Base-by-base conservation (phyloP, 2,329 filamentous ascomycete species). In the Fusarium praegraminearum region DNA sequence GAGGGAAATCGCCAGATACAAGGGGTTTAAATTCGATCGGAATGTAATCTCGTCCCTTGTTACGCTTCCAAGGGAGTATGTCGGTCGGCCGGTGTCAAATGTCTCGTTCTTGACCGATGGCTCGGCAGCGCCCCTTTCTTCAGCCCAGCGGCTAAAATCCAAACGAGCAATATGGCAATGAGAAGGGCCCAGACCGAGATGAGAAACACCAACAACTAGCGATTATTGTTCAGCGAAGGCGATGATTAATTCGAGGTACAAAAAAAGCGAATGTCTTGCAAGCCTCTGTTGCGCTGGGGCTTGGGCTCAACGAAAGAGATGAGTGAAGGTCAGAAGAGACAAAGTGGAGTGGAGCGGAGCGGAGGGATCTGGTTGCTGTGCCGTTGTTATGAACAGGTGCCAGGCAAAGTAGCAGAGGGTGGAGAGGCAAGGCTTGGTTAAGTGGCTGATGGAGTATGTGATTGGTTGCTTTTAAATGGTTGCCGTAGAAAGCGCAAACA, bases 331-430 rank as follows among this genome's bases (percentile, higher is more conserved):
- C 54, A 56, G 54, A 63, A 57, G 63, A 70, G 69, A 65, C 56
- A 63, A 43, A 57, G 57, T 47, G 54, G 58, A 62, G 65, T 46
- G 40, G 40, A 60, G 60, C 40, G 59, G 33, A 63, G 50, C 35
- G 59, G 33, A 63, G 50, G 65, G 62, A 60, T 69, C 70, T 72
- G 58, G 71, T 73, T 73, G 71, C 71, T 63, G 71, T 69, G 71
- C 69, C 62, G 57, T 72, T 50, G 71, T 65, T 53, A 50, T 69
- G 70, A 71, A 12, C 65, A 58, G 46, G 36, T 44, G 30, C 47
- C 63, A 44, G 40, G 24, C 20, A 47, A 36, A 47, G 61, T 65
- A 52, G 61, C 56, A 47, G 51, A 44, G 26, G 46, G 51, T 58
- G 57, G 47, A 22, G 41, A 54, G 16, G 20, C 33, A 50, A 43